Evolutionary conservation across 2,329 filamentous ascomycete species (phyloP).

Genomic region (Colletotrichum theobromicola): DNA sequence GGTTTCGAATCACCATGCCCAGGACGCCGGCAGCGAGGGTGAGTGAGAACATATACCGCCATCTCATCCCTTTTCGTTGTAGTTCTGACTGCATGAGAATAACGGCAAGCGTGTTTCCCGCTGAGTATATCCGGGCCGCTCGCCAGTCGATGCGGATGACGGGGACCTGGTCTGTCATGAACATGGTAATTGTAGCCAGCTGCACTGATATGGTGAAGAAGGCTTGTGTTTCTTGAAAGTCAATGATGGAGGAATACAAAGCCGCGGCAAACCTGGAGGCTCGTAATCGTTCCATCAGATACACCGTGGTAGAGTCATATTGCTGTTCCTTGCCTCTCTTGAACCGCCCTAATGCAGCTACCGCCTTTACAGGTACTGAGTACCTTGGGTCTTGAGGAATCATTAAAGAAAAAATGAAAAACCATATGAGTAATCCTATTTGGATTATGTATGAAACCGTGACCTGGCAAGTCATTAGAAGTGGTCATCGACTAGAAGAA

Average conservation of each 20-base stretch:
- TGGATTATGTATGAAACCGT: neutral
- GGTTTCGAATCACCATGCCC: slow-evolving; percentile 9
- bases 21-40: slow-evolving; percentile 19
- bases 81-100: slow-evolving; percentile 26
- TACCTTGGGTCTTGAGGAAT: neutral
- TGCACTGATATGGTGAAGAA: slow-evolving; percentile 28
- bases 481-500: neutral
- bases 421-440: neutral
- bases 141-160: slow-evolving; percentile 7
- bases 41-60: slow-evolving; percentile 28
- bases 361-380: neutral
- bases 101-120: slow-evolving; percentile 20
- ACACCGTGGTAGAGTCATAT: neutral
- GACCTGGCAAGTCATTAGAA: neutral
- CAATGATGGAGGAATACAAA: neutral
- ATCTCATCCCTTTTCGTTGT: slow-evolving; percentile 25
- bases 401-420: neutral
- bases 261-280: neutral
- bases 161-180: neutral
- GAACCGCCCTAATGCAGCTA: neutral
- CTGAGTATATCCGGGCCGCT: slow-evolving; percentile 12
- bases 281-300: neutral
- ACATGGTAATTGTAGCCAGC: slow-evolving; percentile 25
- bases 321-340: neutral
- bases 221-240: slow-evolving; percentile 27